Conservation (phyloP, 169 alveolate species). For the Cystoisospora suis region DNA sequence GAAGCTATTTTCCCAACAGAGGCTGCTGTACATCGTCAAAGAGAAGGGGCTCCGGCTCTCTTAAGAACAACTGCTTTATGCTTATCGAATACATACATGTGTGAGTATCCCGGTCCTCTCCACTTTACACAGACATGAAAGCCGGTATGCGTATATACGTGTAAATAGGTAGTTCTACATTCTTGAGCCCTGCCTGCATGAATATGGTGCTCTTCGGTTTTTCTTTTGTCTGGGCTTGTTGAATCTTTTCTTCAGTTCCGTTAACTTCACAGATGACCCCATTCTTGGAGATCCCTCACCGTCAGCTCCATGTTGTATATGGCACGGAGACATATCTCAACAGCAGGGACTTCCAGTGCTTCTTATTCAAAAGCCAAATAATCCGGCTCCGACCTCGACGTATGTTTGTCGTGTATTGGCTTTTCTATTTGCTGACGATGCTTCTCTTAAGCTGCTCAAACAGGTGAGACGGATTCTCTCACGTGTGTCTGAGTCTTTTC, state of each 20-base stretch:
- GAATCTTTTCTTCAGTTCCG: constrained; percentile 18
- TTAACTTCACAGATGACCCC: constrained; percentile 59
- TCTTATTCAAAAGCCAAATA: constrained; percentile 30
- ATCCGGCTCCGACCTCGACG: constrained; percentile 21
- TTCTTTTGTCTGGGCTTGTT: no score
- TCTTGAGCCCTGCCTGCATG: not conserved
- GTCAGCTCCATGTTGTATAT: constrained; percentile 45
- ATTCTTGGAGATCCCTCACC: constrained; percentile 59
- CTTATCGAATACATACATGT: not conserved
- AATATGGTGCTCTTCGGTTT: not conserved
- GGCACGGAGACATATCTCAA: constrained; percentile 55
- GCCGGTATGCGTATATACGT: not conserved
- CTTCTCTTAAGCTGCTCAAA: constrained; percentile 58
- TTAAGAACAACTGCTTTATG: not conserved
- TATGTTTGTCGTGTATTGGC: constrained; percentile 52
- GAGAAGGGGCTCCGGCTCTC: not conserved
- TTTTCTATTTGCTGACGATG: constrained; percentile 63
- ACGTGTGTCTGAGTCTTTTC: no score
- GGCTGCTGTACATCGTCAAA: not conserved
- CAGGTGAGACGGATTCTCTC: no score
- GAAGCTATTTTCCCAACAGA: not conserved
- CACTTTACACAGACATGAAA: no score
- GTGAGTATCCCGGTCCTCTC: not conserved
- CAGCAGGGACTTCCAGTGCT: constrained; percentile 62
- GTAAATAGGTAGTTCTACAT: not conserved